A percentile compares a stretch with the other conserved stretches of the same genome.
Conservation (phyloP, 2,329 filamentous ascomycete species). For the Lecanosticta acicola region DNA sequence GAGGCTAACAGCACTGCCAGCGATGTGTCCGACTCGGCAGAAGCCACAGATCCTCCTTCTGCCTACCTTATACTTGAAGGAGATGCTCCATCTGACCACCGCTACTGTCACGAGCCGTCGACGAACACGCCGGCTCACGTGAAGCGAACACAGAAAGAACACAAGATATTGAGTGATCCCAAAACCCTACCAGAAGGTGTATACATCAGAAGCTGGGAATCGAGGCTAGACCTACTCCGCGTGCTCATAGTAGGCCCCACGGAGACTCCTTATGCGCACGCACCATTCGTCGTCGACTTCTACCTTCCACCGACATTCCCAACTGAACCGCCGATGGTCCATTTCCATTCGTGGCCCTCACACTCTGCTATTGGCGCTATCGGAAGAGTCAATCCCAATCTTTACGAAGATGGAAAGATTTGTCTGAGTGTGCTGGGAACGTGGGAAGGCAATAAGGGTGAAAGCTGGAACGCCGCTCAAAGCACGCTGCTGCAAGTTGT, state of each 20-base stretch:
- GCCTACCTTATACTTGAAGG: constrained; percentile 37
- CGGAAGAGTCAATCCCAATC: constrained; percentile 51
- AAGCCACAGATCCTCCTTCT: constrained; percentile 10
- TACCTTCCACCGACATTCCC: constrained; percentile 49
- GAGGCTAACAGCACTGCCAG: not conserved
- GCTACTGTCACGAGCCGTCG: constrained; percentile 30
- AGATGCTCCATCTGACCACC: constrained; percentile 40
- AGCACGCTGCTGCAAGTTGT: constrained; percentile 51
- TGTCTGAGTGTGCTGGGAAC: constrained; percentile 56
- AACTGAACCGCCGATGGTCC: constrained; percentile 47
- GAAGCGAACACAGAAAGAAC: constrained; percentile 53
- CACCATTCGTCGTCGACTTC: constrained; percentile 57
- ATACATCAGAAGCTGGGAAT: constrained; percentile 56
- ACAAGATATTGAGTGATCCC: constrained; percentile 48
- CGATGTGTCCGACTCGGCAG: not conserved
- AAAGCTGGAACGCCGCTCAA: constrained; percentile 49
- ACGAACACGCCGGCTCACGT: constrained; percentile 32
- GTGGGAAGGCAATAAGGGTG: constrained; percentile 52
- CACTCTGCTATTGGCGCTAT: constrained; percentile 26
- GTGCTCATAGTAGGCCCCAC: constrained; percentile 54
- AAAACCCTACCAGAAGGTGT: constrained; percentile 50
- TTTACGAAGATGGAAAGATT: constrained; percentile 59
- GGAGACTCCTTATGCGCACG: constrained; percentile 57
- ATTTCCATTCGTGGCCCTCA: constrained; percentile 54
- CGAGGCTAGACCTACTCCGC: constrained; percentile 53